Evolutionary conservation across 75 land plant species (phyloP), one percentile per base, ranked within the genome.

Genomic region (Pinus albicaulis): DNA sequence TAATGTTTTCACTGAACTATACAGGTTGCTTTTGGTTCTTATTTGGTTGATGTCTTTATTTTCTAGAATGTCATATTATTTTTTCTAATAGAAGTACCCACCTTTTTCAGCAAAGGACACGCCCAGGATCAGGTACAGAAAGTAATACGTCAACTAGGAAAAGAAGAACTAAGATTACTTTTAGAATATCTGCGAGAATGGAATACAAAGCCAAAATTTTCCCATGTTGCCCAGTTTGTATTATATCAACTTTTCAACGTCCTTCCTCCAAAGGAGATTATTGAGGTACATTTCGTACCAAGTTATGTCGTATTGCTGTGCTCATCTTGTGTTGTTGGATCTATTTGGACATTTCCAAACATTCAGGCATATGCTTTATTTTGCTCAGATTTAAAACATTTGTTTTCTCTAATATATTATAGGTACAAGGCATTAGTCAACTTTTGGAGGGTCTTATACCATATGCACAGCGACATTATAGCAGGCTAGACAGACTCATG

Each of bases 191-290:
- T 92, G 56, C 85, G 99, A 76, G 98, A 97, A 76, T 97, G 99
- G 99, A 97, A 97, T 75, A 86, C 93, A 41, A 94, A 94, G 64
- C 92, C 99, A 55, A 97, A 92, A 72, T 81, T 92, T 31, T 92
- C 95, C 69, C 98, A 94, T 82, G 90, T 92, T 78, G 93, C 99
- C 20, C 98, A 97, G 52, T 85, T 85, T 81, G 92, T 94, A 75
- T 87, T 97, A 8, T 86, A 70, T 71, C 81, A 75, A 15, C 17
- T 92, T 61, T 92, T 92, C 72, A 81, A 70, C 72, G 85, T 92
- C 56, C 73, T 90, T 66, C 79, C 99, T 53, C 91, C 99, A 17
- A 77, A 79, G 57, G 90, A 90, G 71, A 84, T 96, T 66, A 70
- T 87, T 74, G 86, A 96, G 98, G 99, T 94, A 44, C 24, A 24